phyloP scores from a whole-genome alignment of 257 asterid genomes.

The Oldenlandia corymbosa region DNA sequence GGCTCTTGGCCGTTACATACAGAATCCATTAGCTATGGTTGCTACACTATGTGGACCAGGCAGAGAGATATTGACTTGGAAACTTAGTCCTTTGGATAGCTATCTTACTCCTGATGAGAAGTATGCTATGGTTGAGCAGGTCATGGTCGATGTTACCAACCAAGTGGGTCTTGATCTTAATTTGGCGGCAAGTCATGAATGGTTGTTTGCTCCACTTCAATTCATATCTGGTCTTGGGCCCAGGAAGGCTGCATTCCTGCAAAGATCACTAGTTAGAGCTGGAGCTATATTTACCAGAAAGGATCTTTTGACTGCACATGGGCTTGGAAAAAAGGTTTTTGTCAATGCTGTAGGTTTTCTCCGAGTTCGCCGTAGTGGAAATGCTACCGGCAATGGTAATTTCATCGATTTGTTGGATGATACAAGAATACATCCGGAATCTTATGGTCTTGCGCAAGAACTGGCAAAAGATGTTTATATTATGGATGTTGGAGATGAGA shows the following conservation, averaged over 20 bases:
- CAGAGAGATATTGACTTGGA: constrained; percentile 91
- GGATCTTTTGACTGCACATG: constrained; percentile 73
- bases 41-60: constrained; percentile 95
- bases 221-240: constrained; percentile 96
- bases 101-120: constrained; percentile 95
- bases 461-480: constrained; percentile 87
- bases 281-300: constrained; percentile 84
- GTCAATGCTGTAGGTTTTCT: constrained; percentile 91
- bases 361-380: constrained; percentile 82
- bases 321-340: constrained; percentile 85
- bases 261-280: constrained; percentile 73
- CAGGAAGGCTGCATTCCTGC: constrained; percentile 86
- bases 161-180: constrained; percentile 87
- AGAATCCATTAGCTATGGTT: constrained; percentile 88
- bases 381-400: constrained; percentile 77
- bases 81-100: constrained; percentile 70
- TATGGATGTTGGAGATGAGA: constrained; percentile 66
- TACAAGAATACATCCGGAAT: constrained; percentile 95
- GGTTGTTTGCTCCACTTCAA: constrained; percentile 92
- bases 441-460: constrained; percentile 80
- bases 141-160: constrained; percentile 87
- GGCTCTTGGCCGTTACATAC: constrained; percentile 89
- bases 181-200: constrained; percentile 59
- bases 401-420: constrained; percentile 85
- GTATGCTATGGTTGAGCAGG: constrained; percentile 80